Percentiles rank a stretch among this genome's conserved stretches.
phyloP scores from a whole-genome alignment of 2,329 filamentous ascomycete species.

The Fusarium hostae region DNA sequence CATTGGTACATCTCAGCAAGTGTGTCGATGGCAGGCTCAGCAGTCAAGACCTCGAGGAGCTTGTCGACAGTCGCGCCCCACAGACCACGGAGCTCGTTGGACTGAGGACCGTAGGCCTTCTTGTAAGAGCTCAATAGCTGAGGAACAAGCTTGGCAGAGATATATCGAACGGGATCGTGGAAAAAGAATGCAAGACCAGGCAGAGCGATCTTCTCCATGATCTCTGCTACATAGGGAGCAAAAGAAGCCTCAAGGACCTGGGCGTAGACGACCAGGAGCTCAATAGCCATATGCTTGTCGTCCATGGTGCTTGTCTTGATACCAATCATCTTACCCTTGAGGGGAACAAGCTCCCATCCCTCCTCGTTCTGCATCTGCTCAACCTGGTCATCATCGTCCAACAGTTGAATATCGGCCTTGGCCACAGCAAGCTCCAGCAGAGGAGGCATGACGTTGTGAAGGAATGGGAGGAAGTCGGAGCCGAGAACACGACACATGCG shows the following conservation, averaged over 20 bases:
- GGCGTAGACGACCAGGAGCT: constrained; percentile 96
- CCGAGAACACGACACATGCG: constrained; percentile 97
- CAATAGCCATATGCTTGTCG: constrained; percentile 99
- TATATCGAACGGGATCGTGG: constrained; percentile 95
- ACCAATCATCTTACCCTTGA: constrained; percentile 98
- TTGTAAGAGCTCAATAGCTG: constrained; percentile 94
- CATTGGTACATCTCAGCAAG: constrained; percentile 99
- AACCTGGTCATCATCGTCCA: constrained; percentile 95
- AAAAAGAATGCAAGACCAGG: constrained; percentile 98
- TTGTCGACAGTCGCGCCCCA: constrained; percentile 91
- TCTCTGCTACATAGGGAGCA: constrained; percentile 88
- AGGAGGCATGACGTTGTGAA: constrained; percentile 93
- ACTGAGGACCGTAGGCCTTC: constrained; percentile 85
- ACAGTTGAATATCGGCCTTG: constrained; percentile 95
- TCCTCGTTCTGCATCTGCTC: constrained; percentile 94
- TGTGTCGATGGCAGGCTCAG: constrained; percentile 95
- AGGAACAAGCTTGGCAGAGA: constrained; percentile 93
- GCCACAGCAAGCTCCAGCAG: constrained; percentile 90
- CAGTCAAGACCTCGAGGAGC: constrained; percentile 90
- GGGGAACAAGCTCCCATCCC: constrained; percentile 95
- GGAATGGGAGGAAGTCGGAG: constrained; percentile 89
- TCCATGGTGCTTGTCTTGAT: constrained; percentile 97
- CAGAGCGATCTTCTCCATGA: constrained; percentile 96
- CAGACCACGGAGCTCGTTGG: constrained; percentile 80
- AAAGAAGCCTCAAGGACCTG: constrained; percentile 95